Evolutionary conservation across 768 basidiomycete species (phyloP), one percentile per base, ranked within the genome.

Genomic region (Gyrodon lividus): DNA sequence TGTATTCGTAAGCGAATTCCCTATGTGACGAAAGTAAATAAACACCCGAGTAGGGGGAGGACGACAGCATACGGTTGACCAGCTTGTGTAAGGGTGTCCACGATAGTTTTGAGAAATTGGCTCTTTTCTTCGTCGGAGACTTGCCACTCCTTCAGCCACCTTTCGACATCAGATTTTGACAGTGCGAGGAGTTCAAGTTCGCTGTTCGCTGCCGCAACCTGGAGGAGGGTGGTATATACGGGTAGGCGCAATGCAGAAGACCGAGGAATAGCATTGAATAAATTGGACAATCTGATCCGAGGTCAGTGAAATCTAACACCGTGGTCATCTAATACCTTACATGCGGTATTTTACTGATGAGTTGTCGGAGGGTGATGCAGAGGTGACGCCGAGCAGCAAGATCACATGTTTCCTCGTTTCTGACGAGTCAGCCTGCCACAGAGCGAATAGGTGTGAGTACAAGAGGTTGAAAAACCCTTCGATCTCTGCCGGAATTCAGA

Each of bases 391-490:
- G 41, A 87, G 68, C 42, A 91, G 72, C 24, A 71, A 63, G 14
- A 68, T 62, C 39, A 86, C 60, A 58, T 78, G 77, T 46, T 75
- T 66, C 60, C 73, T 80, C n/a, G 74, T 74, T 66, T 86, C 82
- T 16, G 79, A 64, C 5, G 82, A 77, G 50, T 81, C 77, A 42
- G 71, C 54, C 6, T 81, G 69, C 69, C 81, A 85, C 22, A 88
- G 71, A 9, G 77, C 68, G 56, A 88, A 77, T 34, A 91, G 63
- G 70, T 92, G 88, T 3, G 89, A 79, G 61, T 81, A 86, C 38
- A 92, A 65, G 30, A 92, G 77, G 68, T 92, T 92, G 77, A 91
- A 92, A 69, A 92, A 92, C 17, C 91, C 91, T 71, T 92, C 89
- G 56, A 84, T 83, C 71, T 93, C 87, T 89, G 65, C 20, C 38